Percentiles rank a stretch among this genome's conserved stretches.
Evolutionary conservation across 768 basidiomycete genomes (phyloP).

Genomic region (Amanita phalloides): DNA sequence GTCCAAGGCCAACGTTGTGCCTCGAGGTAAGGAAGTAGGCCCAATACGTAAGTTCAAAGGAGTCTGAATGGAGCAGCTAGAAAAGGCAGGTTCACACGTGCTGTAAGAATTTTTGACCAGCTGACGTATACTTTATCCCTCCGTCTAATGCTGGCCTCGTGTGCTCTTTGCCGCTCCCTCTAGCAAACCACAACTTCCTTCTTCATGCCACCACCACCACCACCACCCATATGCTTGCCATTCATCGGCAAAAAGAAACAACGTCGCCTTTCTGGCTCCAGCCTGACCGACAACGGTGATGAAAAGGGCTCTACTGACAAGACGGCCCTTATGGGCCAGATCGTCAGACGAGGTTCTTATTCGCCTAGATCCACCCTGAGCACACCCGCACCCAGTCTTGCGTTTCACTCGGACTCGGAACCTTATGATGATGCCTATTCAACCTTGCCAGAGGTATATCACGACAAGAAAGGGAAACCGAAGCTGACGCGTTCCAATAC

Average conservation of each 20-base stretch:
- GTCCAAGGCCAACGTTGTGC: too few species aligned
- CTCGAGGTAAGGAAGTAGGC: too few species aligned
- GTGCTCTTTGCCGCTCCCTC: constrained; percentile 1
- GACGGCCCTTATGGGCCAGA: constrained; percentile 11
- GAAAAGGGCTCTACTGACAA: constrained; percentile 7
- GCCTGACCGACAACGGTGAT: constrained; percentile 16
- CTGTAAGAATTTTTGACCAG: neutral
- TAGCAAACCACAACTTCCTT: constrained; percentile 17
- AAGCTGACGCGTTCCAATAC: constrained; percentile 40
- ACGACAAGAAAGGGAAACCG: constrained; percentile 26
- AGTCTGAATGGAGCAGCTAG: neutral
- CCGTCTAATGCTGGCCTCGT: constrained; percentile 4
- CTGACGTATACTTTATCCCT: neutral
- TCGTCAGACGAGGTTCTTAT: constrained; percentile 29
- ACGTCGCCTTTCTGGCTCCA: constrained; percentile 37
- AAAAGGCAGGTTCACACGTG: neutral
- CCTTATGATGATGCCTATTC: constrained; percentile 39
- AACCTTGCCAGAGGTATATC: constrained; percentile 20
- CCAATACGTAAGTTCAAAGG: neutral
- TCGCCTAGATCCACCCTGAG: constrained; percentile 34
- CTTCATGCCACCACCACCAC: constrained; percentile 48
- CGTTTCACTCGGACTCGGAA: constrained; percentile 54
- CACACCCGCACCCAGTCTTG: constrained; percentile 34
- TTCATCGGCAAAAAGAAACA: constrained; percentile 40
- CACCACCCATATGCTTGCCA: constrained; percentile 52